Base-by-base conservation (phyloP, 139 green algal genomes). In the Picochlorum sp. region DNA sequence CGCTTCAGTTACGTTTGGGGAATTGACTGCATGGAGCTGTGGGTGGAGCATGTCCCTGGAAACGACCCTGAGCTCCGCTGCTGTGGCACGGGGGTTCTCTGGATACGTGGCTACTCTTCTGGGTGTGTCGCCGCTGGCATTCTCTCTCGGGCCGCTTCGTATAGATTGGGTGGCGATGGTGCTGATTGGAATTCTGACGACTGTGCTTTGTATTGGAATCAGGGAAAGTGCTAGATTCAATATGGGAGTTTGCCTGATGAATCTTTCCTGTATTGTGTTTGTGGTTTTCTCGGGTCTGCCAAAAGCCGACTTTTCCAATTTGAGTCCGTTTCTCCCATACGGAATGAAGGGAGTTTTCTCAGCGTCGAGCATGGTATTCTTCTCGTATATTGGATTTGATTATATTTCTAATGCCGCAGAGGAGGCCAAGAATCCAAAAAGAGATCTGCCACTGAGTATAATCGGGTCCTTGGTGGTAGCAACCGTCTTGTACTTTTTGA, bases 21-120 rank as follows among this genome's bases (percentile, higher is more conserved):
- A 95, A 73, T 75, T 85, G 47, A 53, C 65, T 5, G 87, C 76
- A 16, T 94, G 82, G 69, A 77, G 88, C 9, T 76, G 74, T 2
- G 86, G 72, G 4, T 86, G 77, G 51, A 89, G 88, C 69, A 76
- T 96, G 37, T 62, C 87, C 1, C 63, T 95, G 54, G 89, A 96
- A 69, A 94, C 90, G 68, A 82, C 77, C 3, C 72, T 96, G 20
- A 84, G 75, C 14, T 69, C 65, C 0, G 78, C 88, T 0, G 86
- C 85, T 0, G 78, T 95, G 10, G 85, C 84, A 4, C 84, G 89
- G 22, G 86, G 81, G 49, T 89, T 90, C 39, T 47, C 39, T 47
- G 7, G 39, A 47, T 47, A 8, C 5, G 39, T 5, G 39, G 39
- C 1, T 7, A 75, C 79, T 9, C 67, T 94, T 24, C 37, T 75